Evolutionary conservation across 2,329 filamentous ascomycete species (phyloP).

Genomic region (Hypoxylon rubiginosum): DNA sequence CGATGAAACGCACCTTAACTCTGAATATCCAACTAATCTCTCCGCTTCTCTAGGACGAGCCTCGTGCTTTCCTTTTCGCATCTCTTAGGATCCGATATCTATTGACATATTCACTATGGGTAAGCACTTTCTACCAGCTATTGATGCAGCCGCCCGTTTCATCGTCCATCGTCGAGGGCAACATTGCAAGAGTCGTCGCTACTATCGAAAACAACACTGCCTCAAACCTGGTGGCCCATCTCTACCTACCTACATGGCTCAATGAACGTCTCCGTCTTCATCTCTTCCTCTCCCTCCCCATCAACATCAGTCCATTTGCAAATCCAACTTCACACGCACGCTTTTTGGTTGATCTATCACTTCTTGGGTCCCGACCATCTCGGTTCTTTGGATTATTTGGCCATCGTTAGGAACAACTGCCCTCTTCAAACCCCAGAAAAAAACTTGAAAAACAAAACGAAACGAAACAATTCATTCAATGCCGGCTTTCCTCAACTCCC

Average conservation of each 20-base stretch:
- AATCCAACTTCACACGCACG: slow-evolving; percentile 47
- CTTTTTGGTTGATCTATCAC: slow-evolving; percentile 62
- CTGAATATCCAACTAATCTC: slow-evolving; percentile 45
- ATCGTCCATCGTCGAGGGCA: slow-evolving; percentile 43
- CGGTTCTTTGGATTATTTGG: slow-evolving; percentile 54
- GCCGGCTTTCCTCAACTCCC: slow-evolving; percentile 59
- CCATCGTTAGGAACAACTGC: slow-evolving; percentile 54
- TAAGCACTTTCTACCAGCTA: slow-evolving; percentile 57
- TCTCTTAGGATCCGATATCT: slow-evolving; percentile 48
- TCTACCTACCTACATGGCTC: slow-evolving; percentile 25
- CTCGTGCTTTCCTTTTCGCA: slow-evolving; percentile 47
- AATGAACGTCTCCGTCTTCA: slow-evolving; percentile 24
- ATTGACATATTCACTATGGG: slow-evolving; percentile 59
- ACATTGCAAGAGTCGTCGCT: slow-evolving; percentile 45
- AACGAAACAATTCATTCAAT: slow-evolving; percentile 54
- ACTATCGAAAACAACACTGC: slow-evolving; percentile 34
- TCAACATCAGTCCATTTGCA: slow-evolving; percentile 45
- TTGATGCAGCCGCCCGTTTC: slow-evolving; percentile 41
- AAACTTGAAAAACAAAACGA: slow-evolving; percentile 41
- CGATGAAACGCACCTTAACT: slow-evolving; percentile 8
- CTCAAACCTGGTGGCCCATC: slow-evolving; percentile 14
- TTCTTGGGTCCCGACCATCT: slow-evolving; percentile 59
- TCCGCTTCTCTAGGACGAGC: slow-evolving; percentile 41
- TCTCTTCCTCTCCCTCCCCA: slow-evolving; percentile 28
- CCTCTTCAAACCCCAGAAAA: slow-evolving; percentile 43